These are phyloP conservation scores for Remersonia thermophila DNA, from an alignment of 2,329 filamentous ascomycete genomes.

Conservation along the genomic window DNA sequence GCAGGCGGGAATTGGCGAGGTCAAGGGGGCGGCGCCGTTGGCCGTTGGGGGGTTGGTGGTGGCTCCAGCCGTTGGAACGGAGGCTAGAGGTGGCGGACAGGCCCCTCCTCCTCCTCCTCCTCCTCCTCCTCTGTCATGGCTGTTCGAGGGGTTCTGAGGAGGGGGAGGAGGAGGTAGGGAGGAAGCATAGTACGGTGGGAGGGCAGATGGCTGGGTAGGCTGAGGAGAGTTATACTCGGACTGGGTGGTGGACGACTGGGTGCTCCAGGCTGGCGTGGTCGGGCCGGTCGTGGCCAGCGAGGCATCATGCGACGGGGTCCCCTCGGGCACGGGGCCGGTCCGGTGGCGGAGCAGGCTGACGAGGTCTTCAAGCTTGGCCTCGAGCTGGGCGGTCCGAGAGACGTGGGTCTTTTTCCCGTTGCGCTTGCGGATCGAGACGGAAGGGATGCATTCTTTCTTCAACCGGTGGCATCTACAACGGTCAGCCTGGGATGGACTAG, in stretches of 20 bases:
- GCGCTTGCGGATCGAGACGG: slow-evolving; percentile 27
- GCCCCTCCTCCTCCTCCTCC: no score
- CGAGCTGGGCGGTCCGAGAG: slow-evolving; percentile 31
- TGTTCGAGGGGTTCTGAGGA: no score
- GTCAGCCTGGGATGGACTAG: not conserved
- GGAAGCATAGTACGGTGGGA: slow-evolving; percentile 1
- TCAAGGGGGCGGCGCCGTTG: not conserved
- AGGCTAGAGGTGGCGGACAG: not conserved
- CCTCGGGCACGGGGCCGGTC: not conserved
- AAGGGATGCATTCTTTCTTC: slow-evolving; percentile 35
- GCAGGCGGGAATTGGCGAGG: slow-evolving; percentile 6
- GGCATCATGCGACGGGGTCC: slow-evolving; percentile 7
- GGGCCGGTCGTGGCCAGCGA: not conserved
- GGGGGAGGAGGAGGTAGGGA: no score
- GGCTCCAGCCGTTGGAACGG: no score
- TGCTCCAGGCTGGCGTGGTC: slow-evolving; percentile 8
- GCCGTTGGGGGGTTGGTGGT: not conserved
- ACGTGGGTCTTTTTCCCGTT: slow-evolving; percentile 21
- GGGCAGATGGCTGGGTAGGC: not conserved
- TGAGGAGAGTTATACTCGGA: slow-evolving; percentile 5
- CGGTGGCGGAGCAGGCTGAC: slow-evolving; percentile 30
- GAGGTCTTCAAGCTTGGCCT: slow-evolving; percentile 38
- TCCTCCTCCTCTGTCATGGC: no score
- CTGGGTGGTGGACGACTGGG: slow-evolving; percentile 8
- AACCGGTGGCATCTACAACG: slow-evolving; percentile 27